These are phyloP conservation scores for Rhinocladiella mackenziei DNA, from an alignment of 2,329 filamentous ascomycete species.

Conservation along the genomic window DNA sequence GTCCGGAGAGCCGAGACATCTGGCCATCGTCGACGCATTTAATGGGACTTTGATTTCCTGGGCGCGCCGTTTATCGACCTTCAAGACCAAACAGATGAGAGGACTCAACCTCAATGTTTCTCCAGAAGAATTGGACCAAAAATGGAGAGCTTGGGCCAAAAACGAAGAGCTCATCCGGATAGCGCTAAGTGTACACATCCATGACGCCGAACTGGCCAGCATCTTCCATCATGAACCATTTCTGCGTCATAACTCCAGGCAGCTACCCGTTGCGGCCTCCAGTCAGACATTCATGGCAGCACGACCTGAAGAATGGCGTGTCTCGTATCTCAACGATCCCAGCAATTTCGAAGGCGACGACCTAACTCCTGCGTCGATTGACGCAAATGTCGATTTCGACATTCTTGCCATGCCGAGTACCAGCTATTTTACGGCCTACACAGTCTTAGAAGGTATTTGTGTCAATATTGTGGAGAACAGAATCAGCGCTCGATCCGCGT, in stretches of 20 bases:
- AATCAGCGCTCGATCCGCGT: constrained; percentile 19
- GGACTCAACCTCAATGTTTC: constrained; percentile 14
- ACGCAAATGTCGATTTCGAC: constrained; percentile 20
- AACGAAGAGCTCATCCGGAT: constrained; percentile 32
- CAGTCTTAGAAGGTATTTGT: constrained; percentile 27
- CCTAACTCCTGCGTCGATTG: constrained; percentile 16
- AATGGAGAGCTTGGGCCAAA: constrained; percentile 31
- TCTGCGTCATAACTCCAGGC: constrained; percentile 22
- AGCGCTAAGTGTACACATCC: constrained; percentile 28
- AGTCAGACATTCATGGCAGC: constrained; percentile 21
- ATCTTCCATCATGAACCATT: constrained; percentile 25
- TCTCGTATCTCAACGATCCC: constrained; percentile 19
- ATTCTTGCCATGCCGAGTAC: constrained; percentile 17
- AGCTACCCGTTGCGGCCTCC: constrained; percentile 21
- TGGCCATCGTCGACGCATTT: constrained; percentile 33
- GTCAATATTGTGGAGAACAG: constrained; percentile 28
- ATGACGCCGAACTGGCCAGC: constrained; percentile 29
- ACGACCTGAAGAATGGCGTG: constrained; percentile 23
- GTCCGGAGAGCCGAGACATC: constrained; percentile 30
- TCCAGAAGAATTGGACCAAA: constrained; percentile 16
- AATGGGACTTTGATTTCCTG: constrained; percentile 33
- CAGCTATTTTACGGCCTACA: constrained; percentile 26
- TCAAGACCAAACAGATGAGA: constrained; percentile 28
- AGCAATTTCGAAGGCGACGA: constrained; percentile 18
- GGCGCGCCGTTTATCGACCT: constrained; percentile 28